A percentile compares a stretch with the other conserved stretches of the same genome.
phyloP scores from a whole-genome alignment of 2,329 filamentous ascomycete genomes.

The Ophidiomyces ophidiicola region DNA sequence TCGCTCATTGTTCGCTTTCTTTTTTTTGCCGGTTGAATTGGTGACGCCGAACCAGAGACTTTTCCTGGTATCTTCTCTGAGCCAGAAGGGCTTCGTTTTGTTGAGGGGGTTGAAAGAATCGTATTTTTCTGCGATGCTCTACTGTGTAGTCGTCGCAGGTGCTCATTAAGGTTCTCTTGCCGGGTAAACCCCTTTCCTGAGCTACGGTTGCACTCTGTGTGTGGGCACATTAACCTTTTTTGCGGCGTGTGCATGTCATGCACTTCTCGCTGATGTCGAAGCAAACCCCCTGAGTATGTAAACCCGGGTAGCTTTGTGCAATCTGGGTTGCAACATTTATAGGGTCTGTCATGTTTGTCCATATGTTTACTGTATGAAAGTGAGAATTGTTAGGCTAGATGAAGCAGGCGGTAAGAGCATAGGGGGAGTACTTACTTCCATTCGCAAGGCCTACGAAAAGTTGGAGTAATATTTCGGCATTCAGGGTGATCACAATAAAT shows the following conservation, averaged over 20 bases:
- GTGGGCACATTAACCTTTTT: slow-evolving; percentile 78
- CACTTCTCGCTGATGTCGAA: slow-evolving; percentile 85
- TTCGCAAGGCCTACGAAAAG: slow-evolving; percentile 76
- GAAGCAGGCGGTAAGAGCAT: neutral
- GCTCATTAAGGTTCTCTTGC: slow-evolving; percentile 87
- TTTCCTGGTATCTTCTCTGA: neutral
- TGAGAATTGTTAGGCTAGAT: neutral
- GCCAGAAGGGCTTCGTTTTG: neutral
- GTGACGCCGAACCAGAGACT: neutral
- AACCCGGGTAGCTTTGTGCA: slow-evolving; percentile 90
- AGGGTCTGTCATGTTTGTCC: slow-evolving; percentile 93
- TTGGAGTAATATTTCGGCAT: slow-evolving; percentile 52
- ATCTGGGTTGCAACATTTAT: slow-evolving; percentile 67
- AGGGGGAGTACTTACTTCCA: slow-evolving; percentile 62
- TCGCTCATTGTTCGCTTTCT: slow-evolving; percentile 21
- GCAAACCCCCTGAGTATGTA: slow-evolving; percentile 81
- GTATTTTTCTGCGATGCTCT: slow-evolving; percentile 28
- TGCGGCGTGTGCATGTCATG: slow-evolving; percentile 82
- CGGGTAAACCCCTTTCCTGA: slow-evolving; percentile 81
- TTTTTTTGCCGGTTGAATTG: slow-evolving; percentile 18
- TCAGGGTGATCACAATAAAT: slow-evolving; percentile 61
- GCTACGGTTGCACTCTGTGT: slow-evolving; percentile 76
- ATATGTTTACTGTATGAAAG: slow-evolving; percentile 66
- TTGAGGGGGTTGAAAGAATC: neutral
- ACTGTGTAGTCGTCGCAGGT: slow-evolving; percentile 83